Percentiles rank a stretch among this genome's conserved stretches.
These are phyloP conservation scores for Imleria badia DNA, from an alignment of 768 basidiomycete species.

Conservation along the genomic window DNA sequence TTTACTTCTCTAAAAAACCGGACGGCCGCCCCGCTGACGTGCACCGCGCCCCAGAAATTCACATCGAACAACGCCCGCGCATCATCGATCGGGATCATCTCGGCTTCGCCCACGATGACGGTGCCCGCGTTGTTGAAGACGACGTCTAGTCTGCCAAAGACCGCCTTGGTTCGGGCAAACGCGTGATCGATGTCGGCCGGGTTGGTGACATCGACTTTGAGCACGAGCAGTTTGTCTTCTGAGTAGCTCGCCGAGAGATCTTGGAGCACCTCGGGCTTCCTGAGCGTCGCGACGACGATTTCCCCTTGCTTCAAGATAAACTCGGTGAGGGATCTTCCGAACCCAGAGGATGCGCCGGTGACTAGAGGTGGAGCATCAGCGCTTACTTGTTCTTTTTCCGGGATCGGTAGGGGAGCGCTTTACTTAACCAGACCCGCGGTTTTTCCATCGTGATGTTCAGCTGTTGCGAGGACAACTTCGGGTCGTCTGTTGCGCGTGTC, in stretches of 20 bases:
- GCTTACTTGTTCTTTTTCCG: too few species aligned
- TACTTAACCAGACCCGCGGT: conserved; percentile 6
- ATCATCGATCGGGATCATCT: conserved; percentile 8
- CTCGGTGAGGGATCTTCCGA: conserved; percentile 35
- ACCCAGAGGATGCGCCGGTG: conserved; percentile 39
- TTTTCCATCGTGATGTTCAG: not conserved
- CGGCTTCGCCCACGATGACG: conserved; percentile 19
- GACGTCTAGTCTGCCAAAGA: conserved; percentile 11
- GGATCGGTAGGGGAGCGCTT: too few species aligned
- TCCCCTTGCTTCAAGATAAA: conserved; percentile 34
- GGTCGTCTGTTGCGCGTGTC: not conserved
- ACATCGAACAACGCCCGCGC: conserved; percentile 22
- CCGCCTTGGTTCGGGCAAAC: conserved; percentile 1
- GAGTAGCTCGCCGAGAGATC: not conserved
- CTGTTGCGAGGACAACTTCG: not conserved
- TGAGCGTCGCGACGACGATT: conserved; percentile 41
- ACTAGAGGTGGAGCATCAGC: conserved; percentile 21
- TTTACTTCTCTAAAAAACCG: conserved; percentile 36
- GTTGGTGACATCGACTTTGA: conserved; percentile 11
- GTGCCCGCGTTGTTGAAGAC: conserved; percentile 8
- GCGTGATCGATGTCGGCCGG: conserved; percentile 2
- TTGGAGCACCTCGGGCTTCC: conserved; percentile 32
- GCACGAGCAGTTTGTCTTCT: conserved; percentile 8
- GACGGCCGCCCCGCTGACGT: conserved; percentile 28
- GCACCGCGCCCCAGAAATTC: conserved; percentile 30